phyloP scores from a whole-genome alignment of 805 yeast species.

The Clavispora carvajalis region DNA sequence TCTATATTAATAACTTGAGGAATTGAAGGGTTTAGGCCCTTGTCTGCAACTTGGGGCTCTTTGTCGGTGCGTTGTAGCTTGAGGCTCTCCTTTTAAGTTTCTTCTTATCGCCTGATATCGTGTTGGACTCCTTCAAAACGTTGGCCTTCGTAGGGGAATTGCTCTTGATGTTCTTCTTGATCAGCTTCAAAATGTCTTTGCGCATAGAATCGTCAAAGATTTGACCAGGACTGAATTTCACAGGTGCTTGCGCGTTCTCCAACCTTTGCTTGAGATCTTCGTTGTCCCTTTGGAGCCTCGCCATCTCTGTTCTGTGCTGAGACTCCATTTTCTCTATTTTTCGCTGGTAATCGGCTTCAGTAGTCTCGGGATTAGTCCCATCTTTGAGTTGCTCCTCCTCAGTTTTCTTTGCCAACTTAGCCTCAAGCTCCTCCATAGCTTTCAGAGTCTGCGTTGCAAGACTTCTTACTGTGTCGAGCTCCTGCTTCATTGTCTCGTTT shows the following conservation, averaged over 20 bases:
- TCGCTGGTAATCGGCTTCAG: not conserved
- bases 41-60: constrained; percentile 2
- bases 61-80: not conserved
- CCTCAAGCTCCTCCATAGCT: not conserved
- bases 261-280: not conserved
- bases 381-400: not conserved
- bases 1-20: not conserved
- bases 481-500: not conserved
- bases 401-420: not conserved
- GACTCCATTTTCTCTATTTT: not conserved
- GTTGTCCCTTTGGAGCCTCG: not conserved
- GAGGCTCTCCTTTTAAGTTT: constrained; percentile 1
- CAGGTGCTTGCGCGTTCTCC: not conserved
- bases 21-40: not conserved
- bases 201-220: constrained; percentile 10
- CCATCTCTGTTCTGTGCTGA: not conserved
- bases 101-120: not conserved
- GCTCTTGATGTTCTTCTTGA: constrained; percentile 3
- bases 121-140: constrained; percentile 1
- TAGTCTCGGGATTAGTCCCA: not conserved
- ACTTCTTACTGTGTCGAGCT: not conserved
- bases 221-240: constrained; percentile 3
- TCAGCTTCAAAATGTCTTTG: constrained; percentile 6
- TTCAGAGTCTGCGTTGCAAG: not conserved
- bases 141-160: not conserved